Base-by-base conservation (phyloP, 805 yeast genomes). In the Cyberlindnera petersonii region DNA sequence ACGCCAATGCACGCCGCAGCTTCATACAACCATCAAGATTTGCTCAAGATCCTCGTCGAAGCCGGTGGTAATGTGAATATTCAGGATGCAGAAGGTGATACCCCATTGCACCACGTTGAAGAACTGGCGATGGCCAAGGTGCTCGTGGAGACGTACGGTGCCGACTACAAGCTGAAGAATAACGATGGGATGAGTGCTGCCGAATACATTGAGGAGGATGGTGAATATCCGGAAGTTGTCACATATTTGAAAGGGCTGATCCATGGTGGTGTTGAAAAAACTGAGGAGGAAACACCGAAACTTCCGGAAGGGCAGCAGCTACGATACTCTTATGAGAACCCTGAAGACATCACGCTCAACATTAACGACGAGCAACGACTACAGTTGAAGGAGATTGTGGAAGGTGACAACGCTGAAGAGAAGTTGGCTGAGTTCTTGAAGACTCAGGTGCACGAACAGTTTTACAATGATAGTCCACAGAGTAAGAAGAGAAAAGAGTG, bases 1-100 rank as follows among this genome's bases (percentile, higher is more conserved):
- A 91, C 98, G 0, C 95, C 98, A 6, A 72, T 93, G 10, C 99
- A 93, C 60, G 99, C 99, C 1, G 98, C 98, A 2, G 95, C 94
- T 3, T 83, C 97, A 1, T 93, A 93, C 60, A 91, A 91, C 8
- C 89, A 91, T 57, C 51, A 64, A 3, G 88, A 82, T 9, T 65
- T 93, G 27, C 65, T 93, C 26, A 59, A 64, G 40, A 74, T 72
- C 46, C 66, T 87, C 32, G 59, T 84, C 5, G 58, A 63, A 15
- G 50, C 63, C 15, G 85, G 85, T 8, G 98, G 96, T 6, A 81
- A 93, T 55, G 74, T 88, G 18, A 88, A 93, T 58, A 66, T 89
- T 23, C 78, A 71, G 42, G 99, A 93, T 51, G 64, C 64, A 17
- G 98, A 94, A 48, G 97, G 98, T 2, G 99, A 93, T 53, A 83